phyloP scores from a whole-genome alignment of 2,329 filamentous ascomycete species.

The Diplodia mutila region DNA sequence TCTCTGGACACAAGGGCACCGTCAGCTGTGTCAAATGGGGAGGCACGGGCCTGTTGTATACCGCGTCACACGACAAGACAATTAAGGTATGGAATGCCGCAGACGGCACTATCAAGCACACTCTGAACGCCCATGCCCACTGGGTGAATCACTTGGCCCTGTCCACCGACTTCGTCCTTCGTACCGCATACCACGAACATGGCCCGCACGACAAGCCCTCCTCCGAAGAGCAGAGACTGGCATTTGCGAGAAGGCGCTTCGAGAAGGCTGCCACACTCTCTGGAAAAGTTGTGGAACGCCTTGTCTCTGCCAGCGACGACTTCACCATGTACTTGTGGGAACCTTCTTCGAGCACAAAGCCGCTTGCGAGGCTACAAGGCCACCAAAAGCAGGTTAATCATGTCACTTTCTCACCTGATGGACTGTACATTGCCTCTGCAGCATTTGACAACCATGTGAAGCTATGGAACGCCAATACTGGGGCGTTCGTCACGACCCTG shows the following conservation, averaged over 20 bases:
- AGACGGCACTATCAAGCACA: conserved; percentile 79
- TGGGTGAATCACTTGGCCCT: conserved; percentile 96
- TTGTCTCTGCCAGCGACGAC: conserved; percentile 92
- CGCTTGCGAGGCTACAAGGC: conserved; percentile 83
- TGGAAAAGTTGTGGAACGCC: conserved; percentile 76
- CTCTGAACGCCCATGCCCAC: conserved; percentile 80
- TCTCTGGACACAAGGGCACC: conserved; percentile 85
- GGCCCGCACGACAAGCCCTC: conserved; percentile 62
- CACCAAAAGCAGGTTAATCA: conserved; percentile 98
- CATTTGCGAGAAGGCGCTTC: conserved; percentile 79
- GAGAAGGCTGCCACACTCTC: conserved; percentile 79
- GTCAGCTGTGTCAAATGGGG: conserved; percentile 95
- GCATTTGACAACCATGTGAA: conserved; percentile 96
- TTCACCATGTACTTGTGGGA: conserved; percentile 98
- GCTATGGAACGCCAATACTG: conserved; percentile 79
- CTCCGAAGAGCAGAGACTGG: conserved; percentile 70
- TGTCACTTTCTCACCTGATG: conserved; percentile 91
- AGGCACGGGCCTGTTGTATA: conserved; percentile 66
- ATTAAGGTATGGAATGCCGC: conserved; percentile 87
- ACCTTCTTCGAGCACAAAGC: conserved; percentile 72
- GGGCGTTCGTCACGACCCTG: conserved; percentile 80
- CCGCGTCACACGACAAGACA: conserved; percentile 81
- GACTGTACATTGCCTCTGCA: conserved; percentile 81
- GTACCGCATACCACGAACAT: conserved; percentile 87
- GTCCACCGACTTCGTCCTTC: conserved; percentile 86